These are phyloP conservation scores for Wickerhamiella siamensis DNA, from an alignment of 805 yeast species.

Conservation along the genomic window DNA sequence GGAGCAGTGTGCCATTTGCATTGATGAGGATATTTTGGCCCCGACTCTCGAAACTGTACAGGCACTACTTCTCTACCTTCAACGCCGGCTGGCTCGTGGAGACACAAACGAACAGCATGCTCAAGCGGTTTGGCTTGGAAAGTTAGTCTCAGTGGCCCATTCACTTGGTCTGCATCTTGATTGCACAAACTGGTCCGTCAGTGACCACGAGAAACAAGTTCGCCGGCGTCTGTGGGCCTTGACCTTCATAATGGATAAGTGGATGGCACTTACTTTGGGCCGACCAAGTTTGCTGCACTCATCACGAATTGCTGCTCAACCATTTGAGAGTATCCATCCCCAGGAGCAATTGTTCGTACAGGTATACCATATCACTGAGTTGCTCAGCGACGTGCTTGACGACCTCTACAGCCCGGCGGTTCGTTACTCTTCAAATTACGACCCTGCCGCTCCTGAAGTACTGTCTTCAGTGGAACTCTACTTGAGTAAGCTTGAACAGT, in stretches of 20 bases:
- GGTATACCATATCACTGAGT: conserved; percentile 17
- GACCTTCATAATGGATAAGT: conserved; percentile 25
- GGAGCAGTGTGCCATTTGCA: conserved; percentile 18
- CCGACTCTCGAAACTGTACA: conserved; percentile 23
- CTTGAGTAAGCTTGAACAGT: conserved; percentile 13
- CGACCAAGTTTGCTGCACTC: conserved; percentile 18
- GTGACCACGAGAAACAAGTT: conserved; percentile 21
- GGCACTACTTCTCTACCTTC: conserved; percentile 22
- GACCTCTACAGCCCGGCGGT: conserved; percentile 16
- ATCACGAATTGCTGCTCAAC: conserved; percentile 6
- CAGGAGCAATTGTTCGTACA: conserved; percentile 22
- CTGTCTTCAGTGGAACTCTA: conserved; percentile 12
- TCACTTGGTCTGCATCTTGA: conserved; percentile 26
- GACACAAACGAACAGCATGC: conserved; percentile 22
- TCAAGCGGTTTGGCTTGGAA: conserved; percentile 18
- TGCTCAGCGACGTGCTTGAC: conserved; percentile 18
- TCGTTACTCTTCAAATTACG: conserved; percentile 9
- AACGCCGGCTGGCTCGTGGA: conserved; percentile 21
- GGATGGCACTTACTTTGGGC: conserved; percentile 25
- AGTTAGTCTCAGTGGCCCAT: conserved; percentile 20
- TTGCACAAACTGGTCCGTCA: conserved; percentile 25
- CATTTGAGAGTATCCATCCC: conserved; percentile 15
- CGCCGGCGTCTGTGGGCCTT: conserved; percentile 25
- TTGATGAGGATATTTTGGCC: conserved; percentile 21
- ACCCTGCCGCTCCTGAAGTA: conserved; percentile 6